Evolutionary conservation across 768 basidiomycete species (phyloP).

Genomic region (Kwoniella sp.): DNA sequence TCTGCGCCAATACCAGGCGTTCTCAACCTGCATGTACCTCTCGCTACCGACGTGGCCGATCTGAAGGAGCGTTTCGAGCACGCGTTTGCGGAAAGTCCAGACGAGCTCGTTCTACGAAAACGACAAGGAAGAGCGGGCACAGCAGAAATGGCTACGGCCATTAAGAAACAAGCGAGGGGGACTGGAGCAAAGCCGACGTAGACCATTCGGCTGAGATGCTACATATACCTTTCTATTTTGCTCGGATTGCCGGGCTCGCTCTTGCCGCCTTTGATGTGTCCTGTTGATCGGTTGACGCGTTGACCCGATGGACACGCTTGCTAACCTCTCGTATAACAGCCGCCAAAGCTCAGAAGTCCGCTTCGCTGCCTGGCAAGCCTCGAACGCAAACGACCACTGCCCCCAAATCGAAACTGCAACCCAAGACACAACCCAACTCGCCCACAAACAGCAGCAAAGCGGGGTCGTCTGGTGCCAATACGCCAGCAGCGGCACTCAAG

Average conservation of each 20-base stretch:
- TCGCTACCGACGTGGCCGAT: conserved; percentile 14
- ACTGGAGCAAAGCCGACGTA: conserved; percentile 14
- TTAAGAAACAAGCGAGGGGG: conserved; percentile 23
- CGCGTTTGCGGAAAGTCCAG: conserved; percentile 72
- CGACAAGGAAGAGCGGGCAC: conserved; percentile 35
- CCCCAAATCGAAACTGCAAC: conserved; percentile 13
- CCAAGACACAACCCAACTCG: conserved; percentile 25
- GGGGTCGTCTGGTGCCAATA: conserved; percentile 18
- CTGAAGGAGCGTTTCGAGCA: conserved; percentile 54
- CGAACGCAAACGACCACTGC: conserved; percentile 4
- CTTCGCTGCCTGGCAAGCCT: conserved; percentile 38
- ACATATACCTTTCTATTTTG: background rate
- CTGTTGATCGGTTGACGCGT: background rate
- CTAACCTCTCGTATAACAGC: conserved; percentile 4
- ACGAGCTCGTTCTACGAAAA: conserved; percentile 63
- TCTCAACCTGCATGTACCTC: conserved; percentile 23
- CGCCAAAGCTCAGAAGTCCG: conserved; percentile 41
- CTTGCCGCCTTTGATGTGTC: background rate
- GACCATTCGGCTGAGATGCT: conserved; percentile 19
- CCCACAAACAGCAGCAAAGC: conserved; percentile 21
- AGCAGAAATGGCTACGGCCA: conserved; percentile 15
- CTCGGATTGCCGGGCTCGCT: background rate
- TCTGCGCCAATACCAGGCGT: conserved; percentile 7
- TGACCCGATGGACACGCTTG: background rate
- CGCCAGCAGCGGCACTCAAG: no score